These are phyloP conservation scores for Aspergillus clavatus DNA, from an alignment of 2,329 filamentous ascomycete species.

Conservation along the genomic window DNA sequence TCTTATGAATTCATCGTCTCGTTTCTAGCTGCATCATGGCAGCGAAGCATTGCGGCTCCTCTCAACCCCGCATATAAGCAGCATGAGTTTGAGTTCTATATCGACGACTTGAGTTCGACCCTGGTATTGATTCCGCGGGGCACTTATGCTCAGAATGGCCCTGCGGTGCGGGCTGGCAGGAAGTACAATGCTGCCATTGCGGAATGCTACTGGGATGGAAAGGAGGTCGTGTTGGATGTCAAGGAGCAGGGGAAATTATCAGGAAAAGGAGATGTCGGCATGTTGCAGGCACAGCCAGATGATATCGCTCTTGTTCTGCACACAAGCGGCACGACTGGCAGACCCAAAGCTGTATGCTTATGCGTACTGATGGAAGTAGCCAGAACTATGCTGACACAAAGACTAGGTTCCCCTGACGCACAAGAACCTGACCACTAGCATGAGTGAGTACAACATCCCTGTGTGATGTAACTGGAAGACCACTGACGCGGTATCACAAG, in stretches of 20 bases:
- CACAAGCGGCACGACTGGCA: conserved; percentile 78
- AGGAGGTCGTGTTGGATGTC: conserved; percentile 69
- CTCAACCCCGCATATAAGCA: conserved; percentile 86
- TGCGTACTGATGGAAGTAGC: not conserved
- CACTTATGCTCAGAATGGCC: conserved; percentile 60
- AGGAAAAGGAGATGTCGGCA: conserved; percentile 43
- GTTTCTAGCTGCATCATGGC: conserved; percentile 81
- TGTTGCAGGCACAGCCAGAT: conserved; percentile 61
- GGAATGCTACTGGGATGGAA: conserved; percentile 74
- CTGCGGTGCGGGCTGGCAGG: conserved; percentile 70
- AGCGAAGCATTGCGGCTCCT: conserved; percentile 78
- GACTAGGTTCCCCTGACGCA: conserved; percentile 68
- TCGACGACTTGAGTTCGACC: conserved; percentile 77
- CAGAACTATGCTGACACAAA: conserved; percentile 9
- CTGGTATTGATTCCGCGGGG: conserved; percentile 71
- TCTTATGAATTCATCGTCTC: conserved; percentile 84
- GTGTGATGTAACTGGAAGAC: not conserved
- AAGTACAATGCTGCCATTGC: conserved; percentile 81
- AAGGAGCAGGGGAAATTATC: conserved; percentile 68
- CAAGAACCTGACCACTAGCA: conserved; percentile 73
- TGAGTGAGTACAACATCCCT: conserved; percentile 51
- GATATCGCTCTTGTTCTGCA: conserved; percentile 79
- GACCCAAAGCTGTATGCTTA: conserved; percentile 69
- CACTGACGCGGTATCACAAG: conserved; percentile 35
- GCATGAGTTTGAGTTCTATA: conserved; percentile 87